Evolutionary conservation across 305 asterid species (phyloP).

Genomic region (Nicotiana rustica): DNA sequence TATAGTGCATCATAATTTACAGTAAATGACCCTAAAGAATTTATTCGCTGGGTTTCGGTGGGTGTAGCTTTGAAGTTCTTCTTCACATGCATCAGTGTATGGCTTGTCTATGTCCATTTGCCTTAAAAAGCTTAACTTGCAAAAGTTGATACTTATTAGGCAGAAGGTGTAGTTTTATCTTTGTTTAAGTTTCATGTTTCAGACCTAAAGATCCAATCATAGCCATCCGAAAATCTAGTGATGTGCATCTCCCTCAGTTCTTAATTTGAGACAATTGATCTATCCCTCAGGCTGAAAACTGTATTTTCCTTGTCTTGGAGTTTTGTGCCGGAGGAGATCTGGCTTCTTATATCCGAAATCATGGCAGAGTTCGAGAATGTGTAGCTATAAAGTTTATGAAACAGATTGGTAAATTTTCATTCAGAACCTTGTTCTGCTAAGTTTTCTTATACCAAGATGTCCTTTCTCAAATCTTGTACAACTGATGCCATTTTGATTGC

Average conservation of each 20-base stretch:
- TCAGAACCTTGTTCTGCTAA: background rate
- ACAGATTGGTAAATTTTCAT: constrained; percentile 52
- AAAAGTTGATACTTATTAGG: background rate
- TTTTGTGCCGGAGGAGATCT: constrained; percentile 62
- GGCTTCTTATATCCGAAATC: constrained; percentile 52
- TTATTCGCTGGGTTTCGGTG: background rate
- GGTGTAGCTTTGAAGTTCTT: constrained; percentile 17
- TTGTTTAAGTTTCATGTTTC: background rate
- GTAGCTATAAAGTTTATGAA: constrained; percentile 51
- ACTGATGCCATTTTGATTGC: constrained; percentile 20
- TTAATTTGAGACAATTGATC: background rate
- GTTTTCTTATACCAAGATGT: background rate
- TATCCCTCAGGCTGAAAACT: constrained; percentile 50
- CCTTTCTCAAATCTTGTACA: background rate
- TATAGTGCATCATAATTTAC: background rate
- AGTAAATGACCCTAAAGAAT: background rate
- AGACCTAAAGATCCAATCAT: background rate
- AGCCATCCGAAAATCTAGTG: background rate
- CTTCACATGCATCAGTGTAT: background rate
- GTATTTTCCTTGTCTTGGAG: constrained; percentile 55
- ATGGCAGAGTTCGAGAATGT: constrained; percentile 57
- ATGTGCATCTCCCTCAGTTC: background rate
- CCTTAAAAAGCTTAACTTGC: constrained; percentile 1
- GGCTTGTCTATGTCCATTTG: background rate
- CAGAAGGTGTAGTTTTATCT: background rate